Percentiles rank a stretch among this genome's conserved stretches.
These are phyloP conservation scores for Zymoseptoria pseudotritici DNA, from an alignment of 2,329 filamentous ascomycete genomes.

Conservation along the genomic window DNA sequence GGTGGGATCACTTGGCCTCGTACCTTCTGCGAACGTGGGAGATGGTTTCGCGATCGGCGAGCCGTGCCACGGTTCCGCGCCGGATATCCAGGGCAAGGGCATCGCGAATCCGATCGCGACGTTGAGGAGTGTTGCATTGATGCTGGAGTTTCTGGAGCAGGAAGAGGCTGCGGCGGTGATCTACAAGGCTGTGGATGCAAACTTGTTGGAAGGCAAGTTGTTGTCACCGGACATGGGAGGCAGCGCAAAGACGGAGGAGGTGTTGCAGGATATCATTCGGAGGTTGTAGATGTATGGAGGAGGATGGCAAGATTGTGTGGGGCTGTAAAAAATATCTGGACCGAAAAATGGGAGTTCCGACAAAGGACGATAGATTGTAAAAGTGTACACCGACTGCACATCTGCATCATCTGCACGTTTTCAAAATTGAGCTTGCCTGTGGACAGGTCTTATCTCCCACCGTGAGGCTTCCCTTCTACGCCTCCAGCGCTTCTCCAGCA, in stretches of 20 bases:
- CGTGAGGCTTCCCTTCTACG: no score
- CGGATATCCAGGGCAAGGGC: conserved; percentile 85
- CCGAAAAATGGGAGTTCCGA: no score
- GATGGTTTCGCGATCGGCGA: conserved; percentile 93
- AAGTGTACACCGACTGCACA: no score
- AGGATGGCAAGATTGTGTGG: neutral
- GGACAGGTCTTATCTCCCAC: no score
- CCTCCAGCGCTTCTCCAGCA: no score
- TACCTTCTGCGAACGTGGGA: conserved; percentile 91
- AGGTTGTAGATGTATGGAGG: conserved; percentile 52
- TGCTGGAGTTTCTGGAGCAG: conserved; percentile 93
- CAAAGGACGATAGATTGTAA: no score
- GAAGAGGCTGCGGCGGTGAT: conserved; percentile 81
- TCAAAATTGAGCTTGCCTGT: no score
- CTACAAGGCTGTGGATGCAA: conserved; percentile 84
- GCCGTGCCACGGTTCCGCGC: conserved; percentile 93
- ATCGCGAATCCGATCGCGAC: conserved; percentile 97
- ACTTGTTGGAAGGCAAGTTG: conserved; percentile 73
- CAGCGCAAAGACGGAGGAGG: conserved; percentile 74
- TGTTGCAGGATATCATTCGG: conserved; percentile 78
- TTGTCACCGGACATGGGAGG: conserved; percentile 88
- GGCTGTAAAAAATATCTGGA: no score
- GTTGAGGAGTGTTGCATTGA: conserved; percentile 79
- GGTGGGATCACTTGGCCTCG: conserved; percentile 83
- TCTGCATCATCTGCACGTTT: no score